Base-by-base conservation (phyloP, 306 rosid species). In the Sicyos edulis region DNA sequence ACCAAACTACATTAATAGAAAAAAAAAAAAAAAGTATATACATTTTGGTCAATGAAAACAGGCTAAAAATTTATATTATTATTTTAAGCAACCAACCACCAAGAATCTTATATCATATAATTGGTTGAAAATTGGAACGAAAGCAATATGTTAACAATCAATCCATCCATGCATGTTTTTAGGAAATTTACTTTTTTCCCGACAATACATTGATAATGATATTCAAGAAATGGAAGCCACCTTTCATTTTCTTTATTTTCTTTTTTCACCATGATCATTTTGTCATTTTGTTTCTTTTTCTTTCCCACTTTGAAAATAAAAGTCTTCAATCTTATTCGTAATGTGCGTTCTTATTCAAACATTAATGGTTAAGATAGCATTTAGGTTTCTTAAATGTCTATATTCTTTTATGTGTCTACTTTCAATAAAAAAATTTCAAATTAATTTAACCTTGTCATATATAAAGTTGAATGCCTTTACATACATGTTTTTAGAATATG, bases 131-230 rank as follows among this genome's bases (percentile, higher is more conserved):
- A 21, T 42, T 13, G 14, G 22, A 49, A 2, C 0, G 72, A 49
- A 22, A 68, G 72, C 72, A 47, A 49, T 56, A 68, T 8, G 14
- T 11, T 47, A 68, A 68, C 72, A 22, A 67, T 66, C 71, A 21
- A 67, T 67, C 69, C 49, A 64, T 65, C 72, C 42, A 68, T 68
- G 72, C 72, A 68, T 68, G 57, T 68, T 68, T 67, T 67, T 67
- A 67, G 57, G 57, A 20, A 13, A 42, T 44, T 42, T 2, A 63
- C 70, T 40, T 8, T 62, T 62, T n/a, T 5, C 9, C 4, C 13
- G 20, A 67, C 55, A 67, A 45, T 67, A 32, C 5, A 12, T 8
- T 66, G 13, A 67, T 67, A 67, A 67, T 67, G 20, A 47, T 42
- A 0, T 20, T 40, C 54, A 19, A 65, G 54, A 66, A 66, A 44